Percentiles rank a stretch among this genome's conserved stretches.
Conservation (phyloP, 345 rosid species). For the Sisymbrium irio region DNA sequence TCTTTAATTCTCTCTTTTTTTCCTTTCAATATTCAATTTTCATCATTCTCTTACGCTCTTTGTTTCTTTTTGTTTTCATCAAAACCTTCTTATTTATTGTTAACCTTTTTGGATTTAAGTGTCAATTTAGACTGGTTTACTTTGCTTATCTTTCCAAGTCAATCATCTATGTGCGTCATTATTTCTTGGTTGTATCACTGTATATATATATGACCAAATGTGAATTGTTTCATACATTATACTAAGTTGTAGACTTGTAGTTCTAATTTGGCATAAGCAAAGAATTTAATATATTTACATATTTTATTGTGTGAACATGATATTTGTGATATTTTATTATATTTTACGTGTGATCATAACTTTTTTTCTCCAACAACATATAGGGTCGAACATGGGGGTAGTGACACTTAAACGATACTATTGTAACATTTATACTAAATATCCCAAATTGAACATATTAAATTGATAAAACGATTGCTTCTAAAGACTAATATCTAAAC, state of each 20-base stretch:
- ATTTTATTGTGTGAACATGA: neutral
- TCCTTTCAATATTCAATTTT: conserved; percentile 9
- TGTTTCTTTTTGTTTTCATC: conserved; percentile 29
- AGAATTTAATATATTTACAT: neutral
- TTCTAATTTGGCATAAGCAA: neutral
- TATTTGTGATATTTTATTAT: too few species aligned
- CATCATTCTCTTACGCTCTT: conserved; percentile 23
- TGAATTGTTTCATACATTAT: neutral
- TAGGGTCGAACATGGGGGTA: neutral
- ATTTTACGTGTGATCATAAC: neutral
- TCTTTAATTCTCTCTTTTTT: neutral
- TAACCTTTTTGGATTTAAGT: conserved; percentile 32
- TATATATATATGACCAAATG: neutral
- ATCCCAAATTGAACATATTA: too few species aligned
- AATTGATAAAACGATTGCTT: neutral
- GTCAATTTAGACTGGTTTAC: conserved; percentile 12
- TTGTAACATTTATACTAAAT: too few species aligned
- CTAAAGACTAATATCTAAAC: neutral
- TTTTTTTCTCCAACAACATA: neutral
- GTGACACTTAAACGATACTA: neutral
- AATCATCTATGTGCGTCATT: conserved; percentile 9
- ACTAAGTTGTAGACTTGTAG: neutral
- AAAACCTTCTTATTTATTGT: conserved; percentile 9
- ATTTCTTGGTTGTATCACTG: conserved; percentile 15
- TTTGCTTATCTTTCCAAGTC: conserved; percentile 14